A percentile compares a stretch with the other conserved stretches of the same genome.
Evolutionary conservation across 2,329 filamentous ascomycete genomes (phyloP).

Genomic region (Phyllosticta citriasiana): DNA sequence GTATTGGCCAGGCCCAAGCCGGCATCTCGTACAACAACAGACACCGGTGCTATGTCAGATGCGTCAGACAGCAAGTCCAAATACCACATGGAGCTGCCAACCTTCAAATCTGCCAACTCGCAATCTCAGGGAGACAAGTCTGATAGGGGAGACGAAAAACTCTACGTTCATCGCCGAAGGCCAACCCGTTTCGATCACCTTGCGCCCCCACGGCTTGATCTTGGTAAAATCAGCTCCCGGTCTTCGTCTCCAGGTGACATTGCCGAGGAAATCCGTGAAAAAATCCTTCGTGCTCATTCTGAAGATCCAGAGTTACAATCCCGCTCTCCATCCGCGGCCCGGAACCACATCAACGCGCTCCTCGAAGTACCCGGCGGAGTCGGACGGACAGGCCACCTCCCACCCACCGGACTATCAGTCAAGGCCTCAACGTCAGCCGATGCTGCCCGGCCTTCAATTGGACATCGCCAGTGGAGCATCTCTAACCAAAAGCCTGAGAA

Average conservation of each 20-base stretch:
- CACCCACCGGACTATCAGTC: conserved; percentile 15
- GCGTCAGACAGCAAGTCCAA: neutral
- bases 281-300: neutral
- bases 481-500: conserved; percentile 36
- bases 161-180: conserved; percentile 18
- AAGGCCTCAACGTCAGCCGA: conserved; percentile 12
- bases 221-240: conserved; percentile 12
- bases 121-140: neutral
- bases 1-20: neutral
- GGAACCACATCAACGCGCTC: conserved; percentile 21
- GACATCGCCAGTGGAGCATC: conserved; percentile 49
- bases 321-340: conserved; percentile 17
- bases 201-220: conserved; percentile 42
- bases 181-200: conserved; percentile 36
- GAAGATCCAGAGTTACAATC: conserved; percentile 11
- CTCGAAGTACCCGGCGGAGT: conserved; percentile 24
- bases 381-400: conserved; percentile 18
- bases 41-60: neutral
- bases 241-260: conserved; percentile 7
- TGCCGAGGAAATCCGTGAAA: neutral
- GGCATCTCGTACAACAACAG: neutral
- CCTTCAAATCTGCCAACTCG: conserved; percentile 4
- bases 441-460: conserved; percentile 26
- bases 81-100: conserved; percentile 1
- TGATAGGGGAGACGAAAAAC: neutral